Evolutionary conservation across 139 green algal genomes (phyloP), one percentile per base, ranked within the genome.

Genomic region (Tetraselmis striata): DNA sequence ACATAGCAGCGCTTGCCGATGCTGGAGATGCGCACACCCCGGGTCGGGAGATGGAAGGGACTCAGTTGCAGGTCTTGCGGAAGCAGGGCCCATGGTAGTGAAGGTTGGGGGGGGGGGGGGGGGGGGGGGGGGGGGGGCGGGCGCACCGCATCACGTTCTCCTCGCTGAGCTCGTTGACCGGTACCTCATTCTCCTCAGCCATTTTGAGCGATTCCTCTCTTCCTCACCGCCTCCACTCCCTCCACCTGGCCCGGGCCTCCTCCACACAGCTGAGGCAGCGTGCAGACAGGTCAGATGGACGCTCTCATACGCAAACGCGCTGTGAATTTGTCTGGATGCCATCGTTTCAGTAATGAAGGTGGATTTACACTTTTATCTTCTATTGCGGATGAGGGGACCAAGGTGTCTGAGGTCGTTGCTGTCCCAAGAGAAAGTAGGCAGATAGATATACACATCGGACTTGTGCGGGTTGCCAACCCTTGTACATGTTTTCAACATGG

Each of bases 1-100:
- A 97, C 93, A 82, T 93, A 98, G 86, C 88, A 94, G 25, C 93
- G 86, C 86, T 92, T 93, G 24, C 91, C 93, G 31, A 93, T 90
- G 1, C 88, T 67, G 45, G 18, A 25, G 11, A 67, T 18, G 18
- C n/a, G 45, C 5, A 67, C 45, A 67, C 18, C 18, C 11, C 45
- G 45, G 45, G 45, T 5, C 45, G 18, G 11, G 11, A 67, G 45
- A 5, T 5, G 11, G 45, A 18, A 25, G 45, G 45, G 18, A 67
- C 45, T 67, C 18, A 5, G 18, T 5, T 18, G 18, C 45, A 67
- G 45, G 45, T 5, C 5, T 67, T 18, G 18, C 11, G 45, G 5
- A 67, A 18, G 45, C 45, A 67, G 45, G 11, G 45, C 45, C 5
- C 45, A 67, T 67, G n/a, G n/a, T n/a, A n/a, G 11, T 67, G 45